phyloP scores from a whole-genome alignment of 176 grass and related monocot species.

The Thalia dealbata region DNA sequence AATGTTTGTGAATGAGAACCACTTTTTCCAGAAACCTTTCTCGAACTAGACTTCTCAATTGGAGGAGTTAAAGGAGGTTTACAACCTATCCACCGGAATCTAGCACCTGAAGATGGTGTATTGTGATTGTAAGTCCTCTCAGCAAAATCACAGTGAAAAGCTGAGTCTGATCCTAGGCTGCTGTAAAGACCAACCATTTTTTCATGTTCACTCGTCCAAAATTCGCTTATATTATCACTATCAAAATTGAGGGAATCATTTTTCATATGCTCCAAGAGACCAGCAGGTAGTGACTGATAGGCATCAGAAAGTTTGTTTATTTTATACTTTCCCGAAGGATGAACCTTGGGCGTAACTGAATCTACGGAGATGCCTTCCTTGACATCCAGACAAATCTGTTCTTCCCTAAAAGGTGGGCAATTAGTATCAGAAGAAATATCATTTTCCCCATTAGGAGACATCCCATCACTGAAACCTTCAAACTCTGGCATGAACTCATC shows the following conservation, averaged over 20 bases:
- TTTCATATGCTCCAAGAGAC: slow-evolving; percentile 34
- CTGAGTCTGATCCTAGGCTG: slow-evolving; percentile 42
- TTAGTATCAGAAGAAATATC: slow-evolving; percentile 17
- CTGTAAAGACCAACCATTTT: slow-evolving; percentile 24
- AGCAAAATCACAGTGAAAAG: slow-evolving; percentile 30
- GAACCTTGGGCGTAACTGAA: slow-evolving; percentile 20
- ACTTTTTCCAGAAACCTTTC: slow-evolving; percentile 20
- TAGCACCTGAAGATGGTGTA: slow-evolving; percentile 27
- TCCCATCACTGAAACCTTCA: slow-evolving; percentile 34
- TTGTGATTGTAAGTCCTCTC: slow-evolving; percentile 24
- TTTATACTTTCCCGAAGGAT: slow-evolving; percentile 29
- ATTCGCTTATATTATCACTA: slow-evolving; percentile 25
- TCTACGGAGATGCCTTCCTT: slow-evolving; percentile 13
- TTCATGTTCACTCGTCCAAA: slow-evolving; percentile 27
- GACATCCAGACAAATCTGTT: slow-evolving; percentile 11
- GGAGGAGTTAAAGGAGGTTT: slow-evolving; percentile 53
- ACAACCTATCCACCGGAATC: slow-evolving; percentile 13
- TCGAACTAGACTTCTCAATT: slow-evolving; percentile 42
- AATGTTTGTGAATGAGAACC: slow-evolving; percentile 10
- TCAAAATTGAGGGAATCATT: slow-evolving; percentile 29
- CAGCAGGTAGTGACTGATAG: slow-evolving; percentile 31
- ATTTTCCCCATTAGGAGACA: slow-evolving; percentile 16
- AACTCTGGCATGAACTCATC: slow-evolving; percentile 32
- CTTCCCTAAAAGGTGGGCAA: slow-evolving; percentile 1
- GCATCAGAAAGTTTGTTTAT: slow-evolving; percentile 22